Base-by-base conservation (phyloP, 73 alveolate genomes). In the Urostyla sp. region DNA sequence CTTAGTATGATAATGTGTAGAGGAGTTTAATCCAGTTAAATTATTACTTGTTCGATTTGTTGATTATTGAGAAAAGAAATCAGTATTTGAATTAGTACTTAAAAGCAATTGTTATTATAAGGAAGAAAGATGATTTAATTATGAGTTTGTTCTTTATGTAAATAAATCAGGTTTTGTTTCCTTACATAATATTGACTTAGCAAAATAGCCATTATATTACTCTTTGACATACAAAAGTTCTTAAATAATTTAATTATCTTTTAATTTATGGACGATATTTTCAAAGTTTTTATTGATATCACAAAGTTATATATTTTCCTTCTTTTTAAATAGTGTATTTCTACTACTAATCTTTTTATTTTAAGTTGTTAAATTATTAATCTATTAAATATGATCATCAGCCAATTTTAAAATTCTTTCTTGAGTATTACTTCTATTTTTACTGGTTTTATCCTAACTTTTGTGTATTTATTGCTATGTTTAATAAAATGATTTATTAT, bases 391-490 rank as follows among this genome's bases (percentile, higher is more conserved):
- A 16, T 63, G 28, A 5, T 35, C 44, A 5, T 63, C 79, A 5
- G 79, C 79, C 2, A 43, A 7, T 40, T 34, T 63, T 7, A 63
- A 37, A 11, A 63, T 48, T 16, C 79, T 34, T 21, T 63, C 79
- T 40, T 63, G 44, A 10, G 79, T 63, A 43, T 63, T 63, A n/a
- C 61, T 38, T 38, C 79, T 34, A n/a, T n/a, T n/a, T n/a, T n/a
- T n/a, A n/a, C n/a, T n/a, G n/a, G n/a, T n/a, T n/a, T n/a, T n/a
- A n/a, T n/a, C n/a, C n/a, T n/a, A n/a, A n/a, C n/a, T n/a, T n/a
- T n/a, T n/a, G n/a, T n/a, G n/a, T n/a, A n/a, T n/a, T n/a, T n/a
- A n/a, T n/a, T n/a, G n/a, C n/a, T n/a, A n/a, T n/a, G n/a, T n/a
- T n/a, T n/a, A n/a, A n/a, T n/a, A n/a, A n/a, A n/a, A n/a, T n/a